Conservation (phyloP, 768 basidiomycete genomes). For the Hygrophorus pudorinus region DNA sequence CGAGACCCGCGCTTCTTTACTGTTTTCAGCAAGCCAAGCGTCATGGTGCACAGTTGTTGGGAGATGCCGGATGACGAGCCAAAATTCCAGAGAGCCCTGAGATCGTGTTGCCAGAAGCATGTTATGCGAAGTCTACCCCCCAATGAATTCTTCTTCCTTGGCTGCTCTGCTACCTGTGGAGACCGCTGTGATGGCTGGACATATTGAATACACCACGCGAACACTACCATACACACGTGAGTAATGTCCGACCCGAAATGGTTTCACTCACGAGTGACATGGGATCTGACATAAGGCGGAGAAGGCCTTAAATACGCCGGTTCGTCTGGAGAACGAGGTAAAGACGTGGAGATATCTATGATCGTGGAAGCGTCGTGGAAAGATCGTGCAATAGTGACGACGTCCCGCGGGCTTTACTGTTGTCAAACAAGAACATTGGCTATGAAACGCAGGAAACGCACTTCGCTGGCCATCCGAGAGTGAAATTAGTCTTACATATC, state of each 20-base stretch:
- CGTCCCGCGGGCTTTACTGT: constrained; percentile 70
- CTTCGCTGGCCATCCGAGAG: constrained; percentile 96
- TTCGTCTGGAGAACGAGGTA: constrained; percentile 85
- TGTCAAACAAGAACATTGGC: constrained; percentile 4
- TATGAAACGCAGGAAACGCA: constrained; percentile 29
- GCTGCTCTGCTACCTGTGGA: constrained; percentile 14
- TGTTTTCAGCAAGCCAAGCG: constrained; percentile 72
- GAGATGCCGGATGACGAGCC: constrained; percentile 52
- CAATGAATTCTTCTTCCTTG: constrained; percentile 24
- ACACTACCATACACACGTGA: constrained; percentile 35
- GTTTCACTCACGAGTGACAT: constrained; percentile 53
- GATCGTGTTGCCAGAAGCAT: constrained; percentile 94
- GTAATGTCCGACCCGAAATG: constrained; percentile 5
- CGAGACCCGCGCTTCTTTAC: constrained; percentile 66
- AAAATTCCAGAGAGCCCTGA: constrained; percentile 79
- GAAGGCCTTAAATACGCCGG: constrained; percentile 86
- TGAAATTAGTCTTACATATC: constrained; percentile 84
- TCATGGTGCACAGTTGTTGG: constrained; percentile 82
- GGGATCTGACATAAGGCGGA: constrained; percentile 86
- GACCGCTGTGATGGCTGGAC: constrained; percentile 26
- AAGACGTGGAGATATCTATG: constrained; percentile 87
- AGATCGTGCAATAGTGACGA: constrained; percentile 86
- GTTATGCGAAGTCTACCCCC: constrained; percentile 59
- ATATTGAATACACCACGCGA: constrained; percentile 91
- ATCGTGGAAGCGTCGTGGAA: constrained; percentile 74